Conservation (phyloP, 129 eudicot species). For the Arctium minus region DNA sequence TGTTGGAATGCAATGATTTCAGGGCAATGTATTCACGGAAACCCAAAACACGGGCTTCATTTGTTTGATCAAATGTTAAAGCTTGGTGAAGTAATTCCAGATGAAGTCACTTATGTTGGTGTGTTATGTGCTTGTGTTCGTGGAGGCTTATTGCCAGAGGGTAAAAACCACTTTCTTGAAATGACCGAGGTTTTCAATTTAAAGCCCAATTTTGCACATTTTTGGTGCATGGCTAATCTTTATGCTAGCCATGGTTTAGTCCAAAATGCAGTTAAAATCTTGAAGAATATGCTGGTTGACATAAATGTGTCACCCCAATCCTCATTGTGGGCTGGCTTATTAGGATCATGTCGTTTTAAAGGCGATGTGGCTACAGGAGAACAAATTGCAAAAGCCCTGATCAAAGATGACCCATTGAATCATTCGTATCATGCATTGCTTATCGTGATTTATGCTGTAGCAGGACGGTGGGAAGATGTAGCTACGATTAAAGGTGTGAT, state of each 20-base stretch:
- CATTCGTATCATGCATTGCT: conserved; percentile 49
- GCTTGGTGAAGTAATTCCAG: conserved; percentile 34
- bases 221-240: conserved; percentile 94
- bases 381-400: conserved; percentile 57
- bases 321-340: conserved; percentile 56
- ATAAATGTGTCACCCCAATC: conserved; percentile 40
- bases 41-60: conserved; percentile 62
- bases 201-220: conserved; percentile 77
- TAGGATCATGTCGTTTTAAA: conserved; percentile 64
- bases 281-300: conserved; percentile 46
- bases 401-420: conserved; percentile 58
- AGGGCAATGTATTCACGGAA: conserved; percentile 76
- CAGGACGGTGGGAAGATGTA: conserved; percentile 82
- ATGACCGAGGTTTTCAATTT: conserved; percentile 55
- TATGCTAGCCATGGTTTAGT: conserved; percentile 58
- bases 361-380: conserved; percentile 59
- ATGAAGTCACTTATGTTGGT: conserved; percentile 72
- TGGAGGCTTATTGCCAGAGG: conserved; percentile 52
- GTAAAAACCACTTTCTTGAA: conserved; percentile 50
- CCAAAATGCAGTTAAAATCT: conserved; percentile 50
- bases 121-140: conserved; percentile 86
- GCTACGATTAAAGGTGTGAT: conserved; percentile 53
- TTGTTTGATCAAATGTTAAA: conserved; percentile 48
- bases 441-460: conserved; percentile 62
- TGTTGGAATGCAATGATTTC: conserved; percentile 89